Percentiles rank a stretch among this genome's conserved stretches.
These are phyloP conservation scores for Cercospora zeina DNA, from an alignment of 2,329 filamentous ascomycete genomes.

Conservation along the genomic window DNA sequence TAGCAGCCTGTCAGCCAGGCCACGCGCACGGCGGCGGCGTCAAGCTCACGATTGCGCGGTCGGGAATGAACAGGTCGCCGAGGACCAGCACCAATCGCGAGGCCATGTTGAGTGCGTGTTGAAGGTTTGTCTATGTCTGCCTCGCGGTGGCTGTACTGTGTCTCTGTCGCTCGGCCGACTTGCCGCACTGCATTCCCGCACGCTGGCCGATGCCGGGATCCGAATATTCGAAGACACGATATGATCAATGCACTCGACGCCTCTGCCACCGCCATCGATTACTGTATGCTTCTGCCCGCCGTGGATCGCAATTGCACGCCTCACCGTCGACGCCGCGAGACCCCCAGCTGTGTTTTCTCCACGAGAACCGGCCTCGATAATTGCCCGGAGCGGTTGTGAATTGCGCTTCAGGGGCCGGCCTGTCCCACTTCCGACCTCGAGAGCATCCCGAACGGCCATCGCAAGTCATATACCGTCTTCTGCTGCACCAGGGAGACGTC, in stretches of 20 bases:
- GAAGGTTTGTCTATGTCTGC: background rate
- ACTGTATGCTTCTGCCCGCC: background rate
- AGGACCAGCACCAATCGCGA: slow-evolving; percentile 89
- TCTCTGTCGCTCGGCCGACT: slow-evolving; percentile 2
- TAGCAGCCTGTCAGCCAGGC: slow-evolving; percentile 40
- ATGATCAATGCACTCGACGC: too few species aligned
- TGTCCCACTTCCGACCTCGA: slow-evolving; percentile 1
- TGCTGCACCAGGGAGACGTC: background rate
- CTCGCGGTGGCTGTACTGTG: background rate
- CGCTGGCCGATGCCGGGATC: background rate
- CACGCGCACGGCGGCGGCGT: background rate
- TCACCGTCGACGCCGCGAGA: background rate
- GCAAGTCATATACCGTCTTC: slow-evolving; percentile 1
- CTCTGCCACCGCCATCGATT: background rate
- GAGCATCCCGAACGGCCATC: background rate
- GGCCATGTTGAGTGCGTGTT: slow-evolving; percentile 57
- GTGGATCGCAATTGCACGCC: background rate
- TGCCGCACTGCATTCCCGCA: background rate
- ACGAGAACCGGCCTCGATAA: slow-evolving; percentile 16
- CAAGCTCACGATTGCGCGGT: slow-evolving; percentile 68
- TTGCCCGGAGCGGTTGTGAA: slow-evolving; percentile 9
- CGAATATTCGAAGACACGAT: background rate
- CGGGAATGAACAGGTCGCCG: slow-evolving; percentile 90
- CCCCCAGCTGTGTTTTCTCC: slow-evolving; percentile 11
- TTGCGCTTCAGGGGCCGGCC: slow-evolving; percentile 1